Evolutionary conservation across 768 basidiomycete genomes (phyloP).

Genomic region (Hygrocybe punicea): DNA sequence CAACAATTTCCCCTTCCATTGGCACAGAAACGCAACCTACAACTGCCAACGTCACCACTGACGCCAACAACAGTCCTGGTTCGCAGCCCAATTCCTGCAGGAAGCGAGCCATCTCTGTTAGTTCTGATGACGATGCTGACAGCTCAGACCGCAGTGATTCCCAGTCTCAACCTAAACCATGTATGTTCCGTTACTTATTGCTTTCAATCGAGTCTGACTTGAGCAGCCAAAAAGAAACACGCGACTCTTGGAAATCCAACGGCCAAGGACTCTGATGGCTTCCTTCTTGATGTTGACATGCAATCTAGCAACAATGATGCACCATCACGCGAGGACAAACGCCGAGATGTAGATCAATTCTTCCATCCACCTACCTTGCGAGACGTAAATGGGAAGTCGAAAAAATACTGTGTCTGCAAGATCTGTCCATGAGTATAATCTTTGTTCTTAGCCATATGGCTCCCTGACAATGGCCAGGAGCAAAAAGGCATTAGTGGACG

Average conservation of each 20-base stretch:
- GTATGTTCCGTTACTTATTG: background rate
- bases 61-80: too few relatives aligned
- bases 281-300: conserved; percentile 15
- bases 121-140: too few relatives aligned
- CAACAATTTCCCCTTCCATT: background rate
- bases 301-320: conserved; percentile 5
- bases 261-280: conserved; percentile 9
- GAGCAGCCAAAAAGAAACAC: background rate
- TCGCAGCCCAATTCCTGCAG: too few relatives aligned
- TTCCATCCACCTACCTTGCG: background rate
- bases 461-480: background rate
- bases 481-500: conserved; percentile 5
- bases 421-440: conserved; percentile 1
- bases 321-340: conserved; percentile 1
- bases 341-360: conserved; percentile 6
- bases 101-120: too few relatives aligned
- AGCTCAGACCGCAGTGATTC: too few relatives aligned
- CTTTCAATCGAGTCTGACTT: background rate
- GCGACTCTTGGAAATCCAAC: background rate
- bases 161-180: background rate
- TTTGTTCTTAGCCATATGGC: background rate
- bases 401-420: conserved; percentile 3
- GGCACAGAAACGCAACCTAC: background rate
- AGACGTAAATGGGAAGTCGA: background rate
- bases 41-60: too few relatives aligned